Evolutionary conservation across 2,329 filamentous ascomycete genomes (phyloP).

Genomic region (Neopestalotiopsis sp.): DNA sequence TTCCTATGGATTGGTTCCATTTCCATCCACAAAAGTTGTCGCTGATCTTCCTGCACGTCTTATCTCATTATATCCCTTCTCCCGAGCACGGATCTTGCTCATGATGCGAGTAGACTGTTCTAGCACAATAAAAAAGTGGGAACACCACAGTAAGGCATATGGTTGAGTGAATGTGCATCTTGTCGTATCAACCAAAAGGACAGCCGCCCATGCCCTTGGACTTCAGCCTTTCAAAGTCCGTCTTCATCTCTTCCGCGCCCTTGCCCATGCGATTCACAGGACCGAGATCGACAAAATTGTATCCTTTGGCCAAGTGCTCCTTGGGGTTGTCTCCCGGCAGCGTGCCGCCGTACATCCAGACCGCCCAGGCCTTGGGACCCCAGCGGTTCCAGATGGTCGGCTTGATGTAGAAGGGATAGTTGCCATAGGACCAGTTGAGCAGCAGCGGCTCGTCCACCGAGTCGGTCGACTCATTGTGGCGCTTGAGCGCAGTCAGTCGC

Average conservation of each 20-base stretch:
- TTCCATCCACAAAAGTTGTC: no score
- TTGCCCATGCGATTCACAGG: constrained; percentile 59
- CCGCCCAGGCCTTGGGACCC: constrained; percentile 59
- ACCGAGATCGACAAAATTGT: constrained; percentile 64
- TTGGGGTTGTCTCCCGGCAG: constrained; percentile 49
- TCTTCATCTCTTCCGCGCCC: constrained; percentile 54
- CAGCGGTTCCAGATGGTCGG: constrained; percentile 66
- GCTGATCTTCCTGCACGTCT: no score
- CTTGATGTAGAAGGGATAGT: constrained; percentile 69
- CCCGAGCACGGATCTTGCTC: no score
- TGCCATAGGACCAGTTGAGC: constrained; percentile 54
- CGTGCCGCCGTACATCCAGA: constrained; percentile 47
- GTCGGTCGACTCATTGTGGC: constrained; percentile 52
- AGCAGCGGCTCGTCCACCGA: constrained; percentile 57
- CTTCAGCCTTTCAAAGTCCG: constrained; percentile 41
- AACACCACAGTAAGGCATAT: no score
- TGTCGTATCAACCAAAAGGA: constrained; percentile 27
- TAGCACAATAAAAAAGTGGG: no score
- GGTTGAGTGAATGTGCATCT: no score
- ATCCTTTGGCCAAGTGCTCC: constrained; percentile 53
- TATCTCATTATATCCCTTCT: no score
- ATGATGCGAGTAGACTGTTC: accelerated
- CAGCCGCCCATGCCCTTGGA: constrained; percentile 35
- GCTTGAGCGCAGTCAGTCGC: constrained; percentile 47
- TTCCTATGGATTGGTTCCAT: no score